Percentiles rank a stretch among this genome's conserved stretches.
phyloP scores from a whole-genome alignment of 1,284 basidiomycete species.

The Apiotrichum sp. region DNA sequence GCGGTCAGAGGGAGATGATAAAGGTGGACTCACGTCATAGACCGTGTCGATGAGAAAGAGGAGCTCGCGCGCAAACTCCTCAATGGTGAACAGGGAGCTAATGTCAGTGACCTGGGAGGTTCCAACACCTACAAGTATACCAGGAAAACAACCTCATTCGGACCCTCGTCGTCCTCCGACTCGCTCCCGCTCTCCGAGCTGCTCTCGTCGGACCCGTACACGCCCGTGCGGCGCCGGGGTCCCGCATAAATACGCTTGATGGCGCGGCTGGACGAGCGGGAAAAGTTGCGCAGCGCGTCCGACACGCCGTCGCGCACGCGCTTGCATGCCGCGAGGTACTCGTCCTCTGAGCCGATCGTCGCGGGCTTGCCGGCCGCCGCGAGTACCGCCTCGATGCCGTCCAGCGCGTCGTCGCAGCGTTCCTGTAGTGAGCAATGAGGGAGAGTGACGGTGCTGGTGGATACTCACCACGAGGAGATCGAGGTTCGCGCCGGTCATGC shows the following conservation, averaged over 20 bases:
- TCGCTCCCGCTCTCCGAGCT: slow-evolving; percentile 9
- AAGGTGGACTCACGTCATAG: slow-evolving; percentile 48
- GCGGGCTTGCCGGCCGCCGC: slow-evolving; percentile 8
- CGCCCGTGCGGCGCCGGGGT: slow-evolving; percentile 37
- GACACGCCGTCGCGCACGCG: slow-evolving; percentile 59
- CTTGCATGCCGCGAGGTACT: no score
- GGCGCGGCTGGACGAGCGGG: slow-evolving; percentile 62
- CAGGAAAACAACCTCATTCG: slow-evolving; percentile 61
- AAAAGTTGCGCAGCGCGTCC: slow-evolving; percentile 62
- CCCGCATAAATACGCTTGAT: slow-evolving; percentile 65
- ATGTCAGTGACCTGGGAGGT: slow-evolving; percentile 36
- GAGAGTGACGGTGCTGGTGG: neutral
- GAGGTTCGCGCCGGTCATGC: slow-evolving; percentile 72
- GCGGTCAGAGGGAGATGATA: neutral
- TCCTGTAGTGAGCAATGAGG: slow-evolving; percentile 13
- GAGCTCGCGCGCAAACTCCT: slow-evolving; percentile 81
- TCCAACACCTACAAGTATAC: slow-evolving; percentile 70
- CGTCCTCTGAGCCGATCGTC: slow-evolving; percentile 54
- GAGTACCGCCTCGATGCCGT: slow-evolving; percentile 37
- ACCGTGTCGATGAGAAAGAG: slow-evolving; percentile 74
- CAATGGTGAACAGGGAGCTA: slow-evolving; percentile 86
- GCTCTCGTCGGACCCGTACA: slow-evolving; percentile 16
- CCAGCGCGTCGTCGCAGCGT: slow-evolving; percentile 38
- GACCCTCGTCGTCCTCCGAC: slow-evolving; percentile 20
- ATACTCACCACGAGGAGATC: slow-evolving; percentile 64